Percentiles rank a stretch among this genome's conserved stretches.
These are phyloP conservation scores for Cyclotella distinguenda DNA, from an alignment of 108 stramenopile genomes.

Conservation along the genomic window DNA sequence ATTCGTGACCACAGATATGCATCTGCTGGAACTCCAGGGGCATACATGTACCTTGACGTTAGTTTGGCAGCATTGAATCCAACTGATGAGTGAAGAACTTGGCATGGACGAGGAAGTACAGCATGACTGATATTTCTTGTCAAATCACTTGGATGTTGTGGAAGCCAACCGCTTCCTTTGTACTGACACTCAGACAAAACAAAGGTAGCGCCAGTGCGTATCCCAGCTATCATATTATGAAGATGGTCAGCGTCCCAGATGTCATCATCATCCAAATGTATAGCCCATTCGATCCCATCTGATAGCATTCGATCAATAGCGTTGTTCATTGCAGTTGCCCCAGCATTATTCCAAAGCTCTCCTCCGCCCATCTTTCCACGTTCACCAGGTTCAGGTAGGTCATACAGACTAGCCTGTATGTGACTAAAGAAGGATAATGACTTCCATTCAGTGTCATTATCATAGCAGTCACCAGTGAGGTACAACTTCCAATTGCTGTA, in stretches of 20 bases:
- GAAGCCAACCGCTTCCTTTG: neutral
- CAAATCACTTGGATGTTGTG: neutral
- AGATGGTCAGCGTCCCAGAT: neutral
- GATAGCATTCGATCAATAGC: neutral
- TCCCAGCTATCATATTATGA: neutral
- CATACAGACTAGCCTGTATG: neutral
- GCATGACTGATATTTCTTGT: neutral
- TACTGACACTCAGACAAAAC: neutral
- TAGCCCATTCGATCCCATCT: neutral
- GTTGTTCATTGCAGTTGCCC: neutral
- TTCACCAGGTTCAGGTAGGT: neutral
- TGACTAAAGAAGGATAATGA: neutral
- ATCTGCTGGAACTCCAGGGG: neutral
- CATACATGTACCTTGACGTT: neutral
- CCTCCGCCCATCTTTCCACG: neutral
- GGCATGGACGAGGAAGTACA: neutral
- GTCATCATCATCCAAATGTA: neutral
- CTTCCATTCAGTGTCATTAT: neutral
- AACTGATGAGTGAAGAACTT: neutral
- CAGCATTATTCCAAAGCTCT: neutral
- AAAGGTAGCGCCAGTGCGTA: neutral
- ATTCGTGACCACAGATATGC: neutral
- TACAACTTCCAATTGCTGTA: neutral
- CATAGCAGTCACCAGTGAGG: neutral
- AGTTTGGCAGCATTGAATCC: neutral